Conservation (phyloP, 176 grass and related monocot species). For the Juncus inflexus region DNA sequence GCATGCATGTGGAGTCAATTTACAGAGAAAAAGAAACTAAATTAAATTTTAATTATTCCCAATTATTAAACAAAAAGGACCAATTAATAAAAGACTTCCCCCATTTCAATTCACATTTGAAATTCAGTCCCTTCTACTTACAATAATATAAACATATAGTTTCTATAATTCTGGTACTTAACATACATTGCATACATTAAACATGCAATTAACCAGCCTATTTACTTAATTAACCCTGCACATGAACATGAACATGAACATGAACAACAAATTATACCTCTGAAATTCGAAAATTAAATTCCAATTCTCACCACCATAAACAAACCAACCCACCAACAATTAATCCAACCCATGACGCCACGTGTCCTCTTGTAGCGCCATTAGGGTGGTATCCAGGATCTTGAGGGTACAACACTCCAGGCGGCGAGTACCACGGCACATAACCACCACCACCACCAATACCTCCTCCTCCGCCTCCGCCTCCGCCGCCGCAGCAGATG, state of each 20-base stretch:
- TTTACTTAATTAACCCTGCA: constrained; percentile 9
- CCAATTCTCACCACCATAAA: constrained; percentile 34
- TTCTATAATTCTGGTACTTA: constrained; percentile 21
- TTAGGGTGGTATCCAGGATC: constrained; percentile 48
- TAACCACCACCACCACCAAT: constrained; percentile 39
- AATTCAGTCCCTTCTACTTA: constrained; percentile 1
- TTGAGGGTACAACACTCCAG: constrained; percentile 55
- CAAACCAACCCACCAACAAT: constrained; percentile 19
- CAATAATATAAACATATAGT: neutral
- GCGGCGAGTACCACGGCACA: constrained; percentile 45
- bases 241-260: neutral
- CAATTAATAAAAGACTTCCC: neutral
- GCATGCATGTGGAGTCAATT: neutral
- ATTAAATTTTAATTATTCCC: neutral
- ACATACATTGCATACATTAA: constrained; percentile 30
- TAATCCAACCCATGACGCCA: neutral
- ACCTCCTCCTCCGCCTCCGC: neutral
- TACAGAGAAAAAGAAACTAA: neutral
- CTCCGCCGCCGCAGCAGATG: neutral
- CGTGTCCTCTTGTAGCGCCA: constrained; percentile 2
- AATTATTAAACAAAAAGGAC: neutral
- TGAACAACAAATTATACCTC: constrained; percentile 1
- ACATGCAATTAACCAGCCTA: constrained; percentile 22
- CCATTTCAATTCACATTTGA: constrained; percentile 14
- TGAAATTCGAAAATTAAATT: neutral